Evolutionary conservation across 2,329 filamentous ascomycete species (phyloP).

Genomic region (Thyridium curvatum): DNA sequence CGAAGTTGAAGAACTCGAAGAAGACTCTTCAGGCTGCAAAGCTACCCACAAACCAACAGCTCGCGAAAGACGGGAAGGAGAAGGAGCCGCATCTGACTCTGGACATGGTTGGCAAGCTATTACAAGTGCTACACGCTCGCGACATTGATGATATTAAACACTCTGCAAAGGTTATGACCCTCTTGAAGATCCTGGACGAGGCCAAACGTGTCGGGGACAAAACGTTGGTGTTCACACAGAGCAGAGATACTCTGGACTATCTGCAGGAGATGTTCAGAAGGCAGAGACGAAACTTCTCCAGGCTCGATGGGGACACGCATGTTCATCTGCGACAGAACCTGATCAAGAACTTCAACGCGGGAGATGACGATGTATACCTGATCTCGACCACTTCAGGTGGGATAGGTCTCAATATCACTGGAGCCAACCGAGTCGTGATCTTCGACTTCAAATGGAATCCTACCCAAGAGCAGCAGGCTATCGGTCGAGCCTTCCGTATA

Average conservation of each 20-base stretch:
- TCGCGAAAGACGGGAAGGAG: not conserved
- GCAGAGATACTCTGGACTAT: conserved; percentile 62
- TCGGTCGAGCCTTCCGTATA: conserved; percentile 80
- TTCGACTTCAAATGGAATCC: conserved; percentile 83
- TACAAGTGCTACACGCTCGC: conserved; percentile 27
- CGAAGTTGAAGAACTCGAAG: conserved; percentile 15
- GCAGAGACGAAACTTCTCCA: conserved; percentile 40
- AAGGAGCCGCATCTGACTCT: conserved; percentile 14
- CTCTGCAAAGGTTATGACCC: conserved; percentile 63
- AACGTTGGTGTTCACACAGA: conserved; percentile 75
- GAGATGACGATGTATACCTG: conserved; percentile 56
- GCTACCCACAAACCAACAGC: conserved; percentile 3
- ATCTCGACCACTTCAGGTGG: conserved; percentile 82
- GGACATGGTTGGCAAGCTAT: conserved; percentile 20
- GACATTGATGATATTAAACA: conserved; percentile 39
- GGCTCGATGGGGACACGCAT: conserved; percentile 62
- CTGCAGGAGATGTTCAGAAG: conserved; percentile 50
- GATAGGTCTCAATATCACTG: conserved; percentile 74
- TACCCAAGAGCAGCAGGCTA: conserved; percentile 75
- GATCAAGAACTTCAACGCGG: conserved; percentile 64
- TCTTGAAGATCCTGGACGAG: conserved; percentile 64
- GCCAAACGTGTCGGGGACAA: conserved; percentile 61
- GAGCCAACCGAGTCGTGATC: conserved; percentile 80
- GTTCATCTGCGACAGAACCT: conserved; percentile 52
- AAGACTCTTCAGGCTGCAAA: conserved; percentile 8